A percentile compares a stretch with the other conserved stretches of the same genome.
phyloP scores from a whole-genome alignment of 2,329 filamentous ascomycete genomes.

The Neoarthrinium moseri region DNA sequence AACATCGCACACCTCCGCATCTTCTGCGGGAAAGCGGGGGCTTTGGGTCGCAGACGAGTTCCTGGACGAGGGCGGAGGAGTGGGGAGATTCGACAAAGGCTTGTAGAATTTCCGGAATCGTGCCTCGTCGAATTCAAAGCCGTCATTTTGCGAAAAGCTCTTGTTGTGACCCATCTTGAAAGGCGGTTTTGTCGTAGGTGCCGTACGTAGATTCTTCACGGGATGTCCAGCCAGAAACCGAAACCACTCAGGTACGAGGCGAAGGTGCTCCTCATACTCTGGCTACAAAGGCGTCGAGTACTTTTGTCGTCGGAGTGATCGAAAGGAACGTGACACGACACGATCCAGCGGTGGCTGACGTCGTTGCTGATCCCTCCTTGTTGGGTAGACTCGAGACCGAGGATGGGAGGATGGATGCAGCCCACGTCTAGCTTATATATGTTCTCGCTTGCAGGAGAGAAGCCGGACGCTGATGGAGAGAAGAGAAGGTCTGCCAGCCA shows the following conservation, averaged over 20 bases:
- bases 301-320: background rate
- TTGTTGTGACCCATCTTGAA: slow-evolving; percentile 31
- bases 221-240: background rate
- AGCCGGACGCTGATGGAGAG: background rate
- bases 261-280: slow-evolving; percentile 1
- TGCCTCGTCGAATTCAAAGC: slow-evolving; percentile 48
- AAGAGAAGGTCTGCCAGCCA: background rate
- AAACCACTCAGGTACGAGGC: background rate
- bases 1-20: slow-evolving; percentile 42
- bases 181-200: background rate
- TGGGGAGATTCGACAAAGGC: slow-evolving; percentile 66
- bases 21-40: slow-evolving; percentile 39
- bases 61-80: slow-evolving; percentile 58
- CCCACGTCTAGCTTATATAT: too few species aligned
- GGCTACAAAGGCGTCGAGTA: background rate
- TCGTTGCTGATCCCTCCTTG: too few species aligned
- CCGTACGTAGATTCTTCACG: background rate
- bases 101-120: slow-evolving; percentile 62
- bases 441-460: background rate
- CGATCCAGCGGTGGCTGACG: background rate
- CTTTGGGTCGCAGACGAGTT: slow-evolving; percentile 43
- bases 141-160: slow-evolving; percentile 38
- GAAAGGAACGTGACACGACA: background rate
- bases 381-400: too few species aligned
- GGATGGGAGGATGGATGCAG: too few species aligned